Percentiles rank a stretch among this genome's conserved stretches.
Conservation (phyloP, 2,329 filamentous ascomycete species). For the Hypoxylon sp. region DNA sequence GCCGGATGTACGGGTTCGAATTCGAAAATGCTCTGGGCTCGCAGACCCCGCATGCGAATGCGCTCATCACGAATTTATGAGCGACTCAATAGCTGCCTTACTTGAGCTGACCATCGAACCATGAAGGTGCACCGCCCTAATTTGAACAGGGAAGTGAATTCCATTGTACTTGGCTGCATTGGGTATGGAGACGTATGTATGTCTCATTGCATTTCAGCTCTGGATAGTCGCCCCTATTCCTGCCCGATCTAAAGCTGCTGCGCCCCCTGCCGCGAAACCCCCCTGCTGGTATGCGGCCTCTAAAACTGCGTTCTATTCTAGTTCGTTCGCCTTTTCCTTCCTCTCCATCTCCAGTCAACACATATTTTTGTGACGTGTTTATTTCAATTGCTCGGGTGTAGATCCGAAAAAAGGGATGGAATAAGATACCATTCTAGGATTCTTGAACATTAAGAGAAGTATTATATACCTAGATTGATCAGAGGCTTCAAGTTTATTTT, state of each 20-base stretch:
- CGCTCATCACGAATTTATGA: not conserved
- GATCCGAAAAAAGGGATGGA: too few relatives aligned
- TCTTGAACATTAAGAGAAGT: too few relatives aligned
- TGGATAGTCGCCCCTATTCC: not conserved
- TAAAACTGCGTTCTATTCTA: too few relatives aligned
- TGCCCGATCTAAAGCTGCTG: not conserved
- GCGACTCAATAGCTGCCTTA: not conserved
- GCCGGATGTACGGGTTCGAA: not conserved
- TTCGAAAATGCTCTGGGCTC: not conserved
- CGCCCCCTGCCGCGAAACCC: not conserved
- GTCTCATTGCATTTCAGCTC: constrained; percentile 3
- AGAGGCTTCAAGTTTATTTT: too few relatives aligned
- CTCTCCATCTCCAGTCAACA: too few relatives aligned
- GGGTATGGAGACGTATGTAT: not conserved
- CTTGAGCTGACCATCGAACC: not conserved
- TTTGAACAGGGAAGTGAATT: not conserved
- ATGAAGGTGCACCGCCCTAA: not conserved
- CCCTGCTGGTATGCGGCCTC: too few relatives aligned
- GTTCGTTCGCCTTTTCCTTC: too few relatives aligned
- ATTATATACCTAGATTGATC: too few relatives aligned
- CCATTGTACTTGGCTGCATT: not conserved
- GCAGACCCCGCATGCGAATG: not conserved
- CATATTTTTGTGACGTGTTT: too few relatives aligned
- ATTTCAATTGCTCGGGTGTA: too few relatives aligned
- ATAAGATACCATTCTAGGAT: too few relatives aligned